Evolutionary conservation across 805 yeast genomes (phyloP).

Genomic region (Candida namnaoensis): DNA sequence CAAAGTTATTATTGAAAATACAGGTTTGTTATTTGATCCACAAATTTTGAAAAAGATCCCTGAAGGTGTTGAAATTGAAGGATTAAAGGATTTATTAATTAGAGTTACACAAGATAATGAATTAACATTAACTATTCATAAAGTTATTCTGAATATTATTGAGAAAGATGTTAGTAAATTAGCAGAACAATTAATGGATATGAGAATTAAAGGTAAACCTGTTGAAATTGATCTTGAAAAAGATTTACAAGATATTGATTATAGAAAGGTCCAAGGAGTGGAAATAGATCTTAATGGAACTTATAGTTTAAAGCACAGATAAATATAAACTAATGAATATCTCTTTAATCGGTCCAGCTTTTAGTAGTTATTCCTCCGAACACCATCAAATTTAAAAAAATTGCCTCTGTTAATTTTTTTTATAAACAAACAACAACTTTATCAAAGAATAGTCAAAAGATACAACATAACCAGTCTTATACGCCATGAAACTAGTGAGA

Average conservation of each 20-base stretch:
- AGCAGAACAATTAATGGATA: slow-evolving; percentile 20
- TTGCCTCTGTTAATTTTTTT: too few species aligned
- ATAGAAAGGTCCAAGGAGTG: not conserved
- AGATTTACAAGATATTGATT: not conserved
- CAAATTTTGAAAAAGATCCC: slow-evolving; percentile 62
- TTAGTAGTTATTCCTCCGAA: too few species aligned
- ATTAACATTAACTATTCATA: slow-evolving; percentile 41
- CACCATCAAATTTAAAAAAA: too few species aligned
- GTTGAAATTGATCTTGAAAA: not conserved
- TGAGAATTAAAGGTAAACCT: slow-evolving; percentile 22
- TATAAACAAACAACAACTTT: too few species aligned
- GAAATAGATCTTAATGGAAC: too few species aligned
- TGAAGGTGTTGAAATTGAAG: slow-evolving; percentile 50
- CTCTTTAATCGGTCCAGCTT: too few species aligned
- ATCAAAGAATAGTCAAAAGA: too few species aligned
- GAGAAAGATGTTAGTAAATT: slow-evolving; percentile 37
- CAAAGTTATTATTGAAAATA: slow-evolving; percentile 58
- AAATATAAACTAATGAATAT: too few species aligned
- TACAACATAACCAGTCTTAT: too few species aligned
- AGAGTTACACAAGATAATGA: slow-evolving; percentile 59
- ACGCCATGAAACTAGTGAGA: slow-evolving; percentile 11
- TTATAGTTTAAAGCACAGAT: too few species aligned
- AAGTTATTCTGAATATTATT: slow-evolving; percentile 46
- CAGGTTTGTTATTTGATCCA: slow-evolving; percentile 60
- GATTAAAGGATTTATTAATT: slow-evolving; percentile 50